Base-by-base conservation (phyloP, 2,329 filamentous ascomycete genomes). In the Periconia sp. region DNA sequence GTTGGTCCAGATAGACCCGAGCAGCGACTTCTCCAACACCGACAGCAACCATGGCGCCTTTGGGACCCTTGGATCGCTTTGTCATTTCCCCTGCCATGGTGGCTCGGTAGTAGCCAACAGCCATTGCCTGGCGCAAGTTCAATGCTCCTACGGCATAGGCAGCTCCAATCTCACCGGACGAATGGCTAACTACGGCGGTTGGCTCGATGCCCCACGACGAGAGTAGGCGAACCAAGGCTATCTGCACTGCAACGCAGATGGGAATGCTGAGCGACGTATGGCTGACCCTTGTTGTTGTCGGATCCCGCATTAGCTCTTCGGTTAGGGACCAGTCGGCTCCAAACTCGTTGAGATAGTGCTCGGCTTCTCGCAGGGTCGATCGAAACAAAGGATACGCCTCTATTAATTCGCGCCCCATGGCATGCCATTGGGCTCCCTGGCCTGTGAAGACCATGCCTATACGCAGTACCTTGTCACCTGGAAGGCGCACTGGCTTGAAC, bases 101-200 rank as follows among this genome's bases (percentile, higher is more conserved):
- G 2, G 56, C 58, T 6, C 58, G 49, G 19, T 40, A 52, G 21
- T 53, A 59, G 2, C 48, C 48, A 1, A 52, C 34, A 0, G 36
- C 40, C 13, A 61, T 42, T 2, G 55, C 56, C 42, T 46, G 35
- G 11, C 16, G 17, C 13, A 38, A 19, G 17, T 5, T 31, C 41
- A 70, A 30, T 4, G 31, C 12, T 4, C 48, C 48, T 2, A 45
- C 46, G 1, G 49, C 46, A 24, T 51, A 52, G 33, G 59, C 54
- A 11, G 62, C 62, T 4, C 50, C 62, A 3, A 64, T 63, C 28
- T 66, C 62, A 4, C 62, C 61, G 9, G 47, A 48, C 3, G 62
- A 63, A 19, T 63, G 59, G 5, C 59, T 57, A 13, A 50, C 48
- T 7, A 52, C 48, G 4, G 40, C 33, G 0, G 22, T 8, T 1